Percentiles rank a stretch among this genome's conserved stretches.
Evolutionary conservation across 2,329 filamentous ascomycete species (phyloP).

Genomic region (Pestalotiopsis sp.): DNA sequence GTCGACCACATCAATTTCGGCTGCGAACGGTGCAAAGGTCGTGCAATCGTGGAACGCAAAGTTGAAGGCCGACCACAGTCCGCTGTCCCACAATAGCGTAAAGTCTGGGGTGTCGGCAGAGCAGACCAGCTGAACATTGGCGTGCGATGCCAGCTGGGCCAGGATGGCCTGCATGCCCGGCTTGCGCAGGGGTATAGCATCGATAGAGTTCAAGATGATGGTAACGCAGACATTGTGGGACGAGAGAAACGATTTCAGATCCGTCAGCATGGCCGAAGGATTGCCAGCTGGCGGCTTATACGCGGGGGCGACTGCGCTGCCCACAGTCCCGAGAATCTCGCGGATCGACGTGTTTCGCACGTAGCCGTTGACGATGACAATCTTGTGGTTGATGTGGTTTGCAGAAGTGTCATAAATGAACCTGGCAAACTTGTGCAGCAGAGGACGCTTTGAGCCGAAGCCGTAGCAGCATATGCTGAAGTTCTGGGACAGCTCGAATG

Average conservation of each 20-base stretch:
- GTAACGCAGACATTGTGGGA: constrained; percentile 56
- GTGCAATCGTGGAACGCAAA: constrained; percentile 94
- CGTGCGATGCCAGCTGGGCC: constrained; percentile 75
- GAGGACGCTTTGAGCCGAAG: constrained; percentile 82
- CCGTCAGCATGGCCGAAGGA: constrained; percentile 69
- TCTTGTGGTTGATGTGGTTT: constrained; percentile 52
- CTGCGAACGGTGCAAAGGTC: constrained; percentile 76
- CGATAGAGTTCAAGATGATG: constrained; percentile 84
- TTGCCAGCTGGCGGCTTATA: constrained; percentile 61
- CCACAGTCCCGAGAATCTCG: constrained; percentile 72
- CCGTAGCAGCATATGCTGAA: constrained; percentile 93
- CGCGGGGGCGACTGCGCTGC: constrained; percentile 59
- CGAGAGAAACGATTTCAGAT: constrained; percentile 65
- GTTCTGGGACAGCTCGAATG: constrained; percentile 82
- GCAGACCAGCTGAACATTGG: constrained; percentile 72
- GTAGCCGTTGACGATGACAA: constrained; percentile 90
- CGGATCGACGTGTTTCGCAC: constrained; percentile 66
- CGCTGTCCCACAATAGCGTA: constrained; percentile 85
- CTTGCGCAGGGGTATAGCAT: constrained; percentile 76
- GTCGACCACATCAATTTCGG: constrained; percentile 84
- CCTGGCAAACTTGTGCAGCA: constrained; percentile 76
- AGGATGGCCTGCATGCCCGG: constrained; percentile 71
- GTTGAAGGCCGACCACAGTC: constrained; percentile 79
- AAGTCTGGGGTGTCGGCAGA: constrained; percentile 90
- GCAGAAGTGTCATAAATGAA: constrained; percentile 58